Percentiles rank a stretch among this genome's conserved stretches.
Conservation (phyloP, 495 filamentous ascomycete genomes). For the Tuber aestivum region DNA sequence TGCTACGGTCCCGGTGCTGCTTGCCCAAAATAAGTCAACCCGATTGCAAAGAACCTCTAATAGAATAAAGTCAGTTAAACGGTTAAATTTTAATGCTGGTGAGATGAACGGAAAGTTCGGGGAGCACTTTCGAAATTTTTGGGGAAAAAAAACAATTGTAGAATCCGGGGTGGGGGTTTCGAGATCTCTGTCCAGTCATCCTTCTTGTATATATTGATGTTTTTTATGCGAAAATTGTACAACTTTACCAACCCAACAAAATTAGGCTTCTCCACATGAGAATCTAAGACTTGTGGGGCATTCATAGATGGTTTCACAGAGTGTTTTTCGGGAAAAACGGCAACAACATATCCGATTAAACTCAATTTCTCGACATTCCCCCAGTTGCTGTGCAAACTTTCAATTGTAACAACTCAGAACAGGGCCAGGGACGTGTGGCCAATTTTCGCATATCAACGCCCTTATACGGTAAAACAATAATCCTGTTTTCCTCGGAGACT, state of each 20-base stretch:
- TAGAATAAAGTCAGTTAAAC: neutral
- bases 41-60: neutral
- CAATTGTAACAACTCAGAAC: no score
- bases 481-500: neutral
- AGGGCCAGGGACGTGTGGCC: no score
- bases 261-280: no score
- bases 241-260: no score
- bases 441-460: no score
- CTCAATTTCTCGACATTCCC: no score
- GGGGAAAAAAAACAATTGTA: neutral
- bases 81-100: neutral
- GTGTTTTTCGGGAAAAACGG: no score
- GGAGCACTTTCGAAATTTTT: neutral
- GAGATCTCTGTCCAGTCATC: neutral
- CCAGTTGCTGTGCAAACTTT: no score
- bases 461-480: neutral
- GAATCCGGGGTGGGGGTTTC: neutral
- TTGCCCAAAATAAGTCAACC: neutral
- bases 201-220: neutral
- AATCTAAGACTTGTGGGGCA: no score
- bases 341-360: no score
- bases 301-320: no score
- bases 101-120: neutral
- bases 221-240: no score
- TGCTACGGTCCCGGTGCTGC: neutral